phyloP scores from a whole-genome alignment of 1,284 basidiomycete genomes.

The Rhodotorula mucilaginosa region DNA sequence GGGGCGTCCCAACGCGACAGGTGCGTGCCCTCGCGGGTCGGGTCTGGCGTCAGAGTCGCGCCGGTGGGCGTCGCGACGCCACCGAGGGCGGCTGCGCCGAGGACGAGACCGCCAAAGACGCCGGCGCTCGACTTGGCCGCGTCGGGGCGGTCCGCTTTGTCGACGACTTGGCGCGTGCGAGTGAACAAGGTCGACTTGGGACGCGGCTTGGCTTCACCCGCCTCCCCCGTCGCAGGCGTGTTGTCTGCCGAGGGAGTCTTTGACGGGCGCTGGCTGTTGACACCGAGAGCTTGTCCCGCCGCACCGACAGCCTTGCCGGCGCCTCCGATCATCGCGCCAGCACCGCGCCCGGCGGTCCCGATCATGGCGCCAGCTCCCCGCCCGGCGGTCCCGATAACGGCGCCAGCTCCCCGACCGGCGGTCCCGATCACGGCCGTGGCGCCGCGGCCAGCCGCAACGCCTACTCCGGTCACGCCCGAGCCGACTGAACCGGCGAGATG shows the following conservation, averaged over 20 bases:
- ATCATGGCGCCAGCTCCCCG: slow-evolving; percentile 23
- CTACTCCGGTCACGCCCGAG: slow-evolving; percentile 21
- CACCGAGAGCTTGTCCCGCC: slow-evolving; percentile 5
- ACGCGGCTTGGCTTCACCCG: slow-evolving; percentile 12
- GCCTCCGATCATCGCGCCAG: slow-evolving; percentile 18
- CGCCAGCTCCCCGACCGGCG: slow-evolving; percentile 21
- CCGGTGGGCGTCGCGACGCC: slow-evolving; percentile 57
- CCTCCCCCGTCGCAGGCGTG: slow-evolving; percentile 1
- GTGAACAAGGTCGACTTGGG: slow-evolving; percentile 12
- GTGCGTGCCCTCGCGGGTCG: slow-evolving; percentile 66
- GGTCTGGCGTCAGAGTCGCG: slow-evolving; percentile 62
- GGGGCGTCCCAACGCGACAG: slow-evolving; percentile 57
- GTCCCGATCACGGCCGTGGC: slow-evolving; percentile 22
- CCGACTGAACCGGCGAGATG: slow-evolving; percentile 20
- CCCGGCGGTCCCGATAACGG: slow-evolving; percentile 22
- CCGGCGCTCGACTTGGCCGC: slow-evolving; percentile 61
- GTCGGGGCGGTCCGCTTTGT: slow-evolving; percentile 53
- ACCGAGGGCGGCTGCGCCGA: slow-evolving; percentile 56
- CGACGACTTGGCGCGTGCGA: slow-evolving; percentile 6
- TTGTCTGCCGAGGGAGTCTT: slow-evolving; percentile 11
- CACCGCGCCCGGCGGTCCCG: slow-evolving; percentile 15
- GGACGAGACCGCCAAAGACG: slow-evolving; percentile 69
- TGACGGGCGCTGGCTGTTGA: slow-evolving; percentile 2
- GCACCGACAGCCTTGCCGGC: slow-evolving; percentile 13
- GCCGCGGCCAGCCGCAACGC: slow-evolving; percentile 22